Evolutionary conservation across 345 rosid genomes (phyloP), one percentile per base, ranked within the genome.

Genomic region (Adansonia digitata): DNA sequence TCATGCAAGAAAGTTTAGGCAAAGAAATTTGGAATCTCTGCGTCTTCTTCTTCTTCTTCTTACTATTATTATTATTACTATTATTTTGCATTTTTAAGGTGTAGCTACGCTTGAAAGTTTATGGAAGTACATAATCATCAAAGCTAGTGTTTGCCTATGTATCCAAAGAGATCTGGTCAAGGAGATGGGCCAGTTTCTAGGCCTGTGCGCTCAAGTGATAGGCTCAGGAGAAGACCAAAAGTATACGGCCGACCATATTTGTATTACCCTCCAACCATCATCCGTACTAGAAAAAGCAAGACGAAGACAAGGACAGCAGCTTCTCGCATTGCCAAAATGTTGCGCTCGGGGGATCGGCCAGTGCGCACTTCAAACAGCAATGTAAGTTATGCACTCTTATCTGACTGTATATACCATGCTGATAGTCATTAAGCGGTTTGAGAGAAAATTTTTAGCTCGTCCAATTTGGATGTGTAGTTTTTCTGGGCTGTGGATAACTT

Each of bases 161-260:
- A 91, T 91, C 66, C 98, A 3, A 91, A 89, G 79, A 88, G 88
- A 80, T 82, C 97, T 60, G 82, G 86, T 82, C 88, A 87, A 83
- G 98, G 93, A 83, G 96, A 91, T 85, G 96, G 91, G 77, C 80
- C 95, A 78, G 90, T 75, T 79, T 34, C 90, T 27, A 77, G 92
- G 92, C 94, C 98, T 61, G 91, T 95, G 42, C 96, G 99, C 65
- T 86, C 91, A 26, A 95, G 99, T 56, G 92, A 87, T 80, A 93
- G 99, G 89, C 93, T 90, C 77, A 88, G 91, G 87, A 88, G 96
- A 77, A 88, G 96, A 81, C 98, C 99, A 26, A 91, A 87, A 80
- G 39, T 75, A 39, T 88, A 76, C 75, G 84, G 85, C 77, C 90
- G 96, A 43, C 69, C 88, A 18, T 90, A 79, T 77, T 74, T 84